Percentiles rank a stretch among this genome's conserved stretches.
Evolutionary conservation across 352 stramenopile genomes (phyloP).

Genomic region (Pythium scleroteichum): DNA sequence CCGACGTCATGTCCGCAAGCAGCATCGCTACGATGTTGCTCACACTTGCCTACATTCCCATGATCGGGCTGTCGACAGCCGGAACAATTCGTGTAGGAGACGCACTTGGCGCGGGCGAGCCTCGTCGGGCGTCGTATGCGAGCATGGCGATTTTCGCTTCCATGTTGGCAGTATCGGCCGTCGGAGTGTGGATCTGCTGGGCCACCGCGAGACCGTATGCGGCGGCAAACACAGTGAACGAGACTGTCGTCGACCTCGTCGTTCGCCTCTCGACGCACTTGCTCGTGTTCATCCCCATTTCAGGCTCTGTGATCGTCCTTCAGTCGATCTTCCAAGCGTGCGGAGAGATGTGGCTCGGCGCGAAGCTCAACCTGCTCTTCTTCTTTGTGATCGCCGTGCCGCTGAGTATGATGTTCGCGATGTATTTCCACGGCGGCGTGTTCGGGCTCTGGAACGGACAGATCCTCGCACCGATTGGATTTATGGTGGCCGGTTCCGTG

Average conservation of each 20-base stretch:
- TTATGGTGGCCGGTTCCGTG: constrained; percentile 8
- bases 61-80: constrained; percentile 23
- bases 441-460: constrained; percentile 38
- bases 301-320: constrained; percentile 14
- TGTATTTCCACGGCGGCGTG: constrained; percentile 24
- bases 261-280: constrained; percentile 11
- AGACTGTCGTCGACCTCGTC: constrained; percentile 8
- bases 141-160: constrained; percentile 17
- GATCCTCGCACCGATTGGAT: constrained; percentile 22
- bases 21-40: constrained; percentile 51
- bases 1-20: constrained; percentile 47
- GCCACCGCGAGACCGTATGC: constrained; percentile 22
- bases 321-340: constrained; percentile 31
- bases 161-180: background rate
- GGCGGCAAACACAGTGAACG: constrained; percentile 25
- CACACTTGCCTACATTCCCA: constrained; percentile 25
- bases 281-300: constrained; percentile 20
- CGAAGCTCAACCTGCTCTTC: constrained; percentile 31
- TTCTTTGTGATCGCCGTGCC: constrained; percentile 32
- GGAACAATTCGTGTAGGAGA: constrained; percentile 37
- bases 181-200: constrained; percentile 16
- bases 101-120: constrained; percentile 30
- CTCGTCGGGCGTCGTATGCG: constrained; percentile 21
- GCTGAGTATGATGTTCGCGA: constrained; percentile 26
- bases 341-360: constrained; percentile 26